These are phyloP conservation scores for Manihot esculenta DNA, from an alignment of 441 rosid genomes.

Conservation along the genomic window DNA sequence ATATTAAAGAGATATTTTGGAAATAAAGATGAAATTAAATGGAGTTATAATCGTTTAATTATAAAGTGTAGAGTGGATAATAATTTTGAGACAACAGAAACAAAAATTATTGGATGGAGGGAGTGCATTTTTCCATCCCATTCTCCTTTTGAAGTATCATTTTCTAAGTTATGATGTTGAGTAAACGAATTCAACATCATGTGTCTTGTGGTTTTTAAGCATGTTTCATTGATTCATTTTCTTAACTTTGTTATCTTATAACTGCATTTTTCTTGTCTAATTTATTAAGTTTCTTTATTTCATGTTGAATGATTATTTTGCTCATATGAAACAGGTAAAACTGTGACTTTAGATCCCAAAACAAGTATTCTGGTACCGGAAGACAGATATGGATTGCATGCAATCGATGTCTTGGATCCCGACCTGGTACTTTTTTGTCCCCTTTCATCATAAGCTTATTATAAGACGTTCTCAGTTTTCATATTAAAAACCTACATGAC, in stretches of 20 bases:
- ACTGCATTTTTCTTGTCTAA: background rate
- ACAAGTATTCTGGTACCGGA: slow-evolving; percentile 73
- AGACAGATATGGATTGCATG: slow-evolving; percentile 84
- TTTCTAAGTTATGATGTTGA: background rate
- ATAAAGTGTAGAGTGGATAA: too few relatives aligned
- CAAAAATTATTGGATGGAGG: too few relatives aligned
- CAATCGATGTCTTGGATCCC: slow-evolving; percentile 91
- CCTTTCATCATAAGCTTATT: slow-evolving; percentile 5
- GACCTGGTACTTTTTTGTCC: slow-evolving; percentile 58
- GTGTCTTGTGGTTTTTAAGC: background rate
- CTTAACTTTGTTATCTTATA: background rate
- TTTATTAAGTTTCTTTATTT: background rate
- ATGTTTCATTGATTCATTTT: background rate
- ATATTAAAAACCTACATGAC: background rate
- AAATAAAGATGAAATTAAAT: too few relatives aligned
- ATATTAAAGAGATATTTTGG: too few relatives aligned
- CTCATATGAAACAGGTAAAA: slow-evolving; percentile 55
- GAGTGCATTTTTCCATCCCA: background rate
- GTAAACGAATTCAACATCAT: background rate
- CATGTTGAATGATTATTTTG: background rate
- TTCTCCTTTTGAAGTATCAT: background rate
- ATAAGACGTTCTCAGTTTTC: background rate
- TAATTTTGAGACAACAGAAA: too few relatives aligned
- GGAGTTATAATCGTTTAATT: too few relatives aligned
- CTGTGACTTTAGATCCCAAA: slow-evolving; percentile 64